These are phyloP conservation scores for Lenzites betulinus DNA, from an alignment of 768 basidiomycete species.

Conservation along the genomic window DNA sequence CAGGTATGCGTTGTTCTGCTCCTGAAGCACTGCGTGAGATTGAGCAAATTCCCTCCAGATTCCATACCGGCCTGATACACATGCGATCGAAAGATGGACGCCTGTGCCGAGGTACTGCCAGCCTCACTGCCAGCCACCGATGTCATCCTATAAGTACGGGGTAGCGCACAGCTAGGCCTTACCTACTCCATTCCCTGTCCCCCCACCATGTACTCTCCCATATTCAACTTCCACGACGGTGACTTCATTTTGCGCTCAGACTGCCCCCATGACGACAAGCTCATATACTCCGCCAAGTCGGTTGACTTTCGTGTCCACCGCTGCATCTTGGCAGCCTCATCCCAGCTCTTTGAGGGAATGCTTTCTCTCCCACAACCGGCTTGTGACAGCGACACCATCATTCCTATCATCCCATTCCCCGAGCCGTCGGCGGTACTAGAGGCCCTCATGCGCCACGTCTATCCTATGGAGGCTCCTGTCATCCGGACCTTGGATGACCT, in stretches of 20 bases:
- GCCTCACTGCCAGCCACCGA: background rate
- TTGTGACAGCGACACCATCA: conserved; percentile 12
- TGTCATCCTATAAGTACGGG: conserved; percentile 4
- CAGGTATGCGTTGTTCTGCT: background rate
- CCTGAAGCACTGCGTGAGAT: background rate
- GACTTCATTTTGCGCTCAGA: conserved; percentile 55
- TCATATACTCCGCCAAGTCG: conserved; percentile 29
- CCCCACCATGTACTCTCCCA: conserved; percentile 20
- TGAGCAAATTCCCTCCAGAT: background rate
- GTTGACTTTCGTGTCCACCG: conserved; percentile 62
- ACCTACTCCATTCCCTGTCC: background rate
- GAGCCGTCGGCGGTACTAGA: conserved; percentile 50
- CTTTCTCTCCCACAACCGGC: conserved; percentile 61
- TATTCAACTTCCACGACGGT: conserved; percentile 49
- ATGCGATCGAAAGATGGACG: background rate
- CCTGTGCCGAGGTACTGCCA: background rate
- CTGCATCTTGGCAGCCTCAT: conserved; percentile 62
- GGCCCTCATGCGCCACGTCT: conserved; percentile 58
- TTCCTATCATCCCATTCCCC: conserved; percentile 55
- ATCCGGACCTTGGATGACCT: conserved; percentile 57
- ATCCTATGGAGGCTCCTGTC: conserved; percentile 58
- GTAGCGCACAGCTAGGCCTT: too few species aligned
- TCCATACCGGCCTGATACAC: background rate
- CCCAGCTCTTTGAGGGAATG: conserved; percentile 70
- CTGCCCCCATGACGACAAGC: conserved; percentile 11